A percentile compares a stretch with the other conserved stretches of the same genome.
These are phyloP conservation scores for Actinomucor elegans DNA, from an alignment of 371 early-diverging fungal genomes.

Conservation along the genomic window DNA sequence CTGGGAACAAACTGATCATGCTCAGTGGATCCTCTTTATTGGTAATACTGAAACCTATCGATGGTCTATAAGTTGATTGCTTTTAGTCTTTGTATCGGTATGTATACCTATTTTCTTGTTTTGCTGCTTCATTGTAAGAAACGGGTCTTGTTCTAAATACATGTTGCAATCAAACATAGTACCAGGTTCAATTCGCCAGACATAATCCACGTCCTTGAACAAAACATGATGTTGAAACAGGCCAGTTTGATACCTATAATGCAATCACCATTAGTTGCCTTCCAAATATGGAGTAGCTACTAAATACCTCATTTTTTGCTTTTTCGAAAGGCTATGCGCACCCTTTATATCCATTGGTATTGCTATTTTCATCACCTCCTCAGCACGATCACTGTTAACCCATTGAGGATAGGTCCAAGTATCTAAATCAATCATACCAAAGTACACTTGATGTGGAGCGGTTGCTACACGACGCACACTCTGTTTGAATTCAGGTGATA, in stretches of 20 bases:
- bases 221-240: slow-evolving; percentile 82
- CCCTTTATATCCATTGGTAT: slow-evolving; percentile 2
- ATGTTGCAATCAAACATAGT: slow-evolving; percentile 84
- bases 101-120: slow-evolving; percentile 80
- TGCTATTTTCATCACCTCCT: slow-evolving; percentile 20
- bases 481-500: slow-evolving; percentile 34
- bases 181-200: slow-evolving; percentile 96
- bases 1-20: slow-evolving; percentile 64
- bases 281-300: too few relatives aligned
- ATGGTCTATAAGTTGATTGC: not conserved
- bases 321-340: slow-evolving; percentile 23
- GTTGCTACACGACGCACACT: slow-evolving; percentile 28
- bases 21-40: slow-evolving; percentile 71
- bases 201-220: slow-evolving; percentile 78
- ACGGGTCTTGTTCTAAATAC: slow-evolving; percentile 71
- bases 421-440: slow-evolving; percentile 44
- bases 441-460: slow-evolving; percentile 26
- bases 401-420: slow-evolving; percentile 50
- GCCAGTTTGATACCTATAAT: slow-evolving; percentile 77
- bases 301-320: slow-evolving; percentile 26
- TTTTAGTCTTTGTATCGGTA: too few relatives aligned
- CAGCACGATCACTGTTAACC: slow-evolving; percentile 41
- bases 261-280: too few relatives aligned
- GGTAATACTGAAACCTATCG: slow-evolving; percentile 62
- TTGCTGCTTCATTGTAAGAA: slow-evolving; percentile 72